phyloP scores from a whole-genome alignment of 2,329 filamentous ascomycete genomes.

The Nigrospora osmanthi region DNA sequence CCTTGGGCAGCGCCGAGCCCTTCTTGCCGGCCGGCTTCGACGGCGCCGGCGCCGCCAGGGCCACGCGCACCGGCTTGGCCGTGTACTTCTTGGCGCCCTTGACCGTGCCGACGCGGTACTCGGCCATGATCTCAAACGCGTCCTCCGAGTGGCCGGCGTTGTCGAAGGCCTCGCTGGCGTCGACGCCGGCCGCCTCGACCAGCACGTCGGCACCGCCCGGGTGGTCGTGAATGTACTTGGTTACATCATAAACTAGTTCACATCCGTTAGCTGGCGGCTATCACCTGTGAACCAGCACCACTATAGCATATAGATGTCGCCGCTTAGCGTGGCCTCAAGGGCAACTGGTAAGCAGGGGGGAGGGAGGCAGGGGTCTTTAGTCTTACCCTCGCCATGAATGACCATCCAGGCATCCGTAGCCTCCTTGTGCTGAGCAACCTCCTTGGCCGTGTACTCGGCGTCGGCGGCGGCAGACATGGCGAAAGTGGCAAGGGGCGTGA shows the following conservation, averaged over 20 bases:
- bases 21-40: constrained; percentile 3
- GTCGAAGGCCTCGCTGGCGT: constrained; percentile 74
- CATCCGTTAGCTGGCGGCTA: neutral
- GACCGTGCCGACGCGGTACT: constrained; percentile 27
- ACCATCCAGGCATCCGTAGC: constrained; percentile 43
- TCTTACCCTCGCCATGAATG: constrained; percentile 45
- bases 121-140: constrained; percentile 32
- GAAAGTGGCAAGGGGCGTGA: neutral
- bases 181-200: constrained; percentile 68
- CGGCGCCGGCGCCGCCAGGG: constrained; percentile 5
- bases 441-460: constrained; percentile 23
- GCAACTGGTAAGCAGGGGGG: no score
- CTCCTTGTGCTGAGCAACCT: constrained; percentile 41
- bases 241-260: constrained; percentile 46
- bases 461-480: constrained; percentile 10
- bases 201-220: constrained; percentile 72
- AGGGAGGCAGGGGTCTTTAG: neutral
- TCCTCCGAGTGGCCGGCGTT: constrained; percentile 75
- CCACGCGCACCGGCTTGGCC: constrained; percentile 14
- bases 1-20: neutral
- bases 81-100: constrained; percentile 18
- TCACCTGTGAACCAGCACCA: neutral
- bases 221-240: constrained; percentile 50
- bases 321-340: no score
- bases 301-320: no score